Conservation (phyloP, 2,329 filamentous ascomycete genomes). For the Phaeosphaeria sp. region DNA sequence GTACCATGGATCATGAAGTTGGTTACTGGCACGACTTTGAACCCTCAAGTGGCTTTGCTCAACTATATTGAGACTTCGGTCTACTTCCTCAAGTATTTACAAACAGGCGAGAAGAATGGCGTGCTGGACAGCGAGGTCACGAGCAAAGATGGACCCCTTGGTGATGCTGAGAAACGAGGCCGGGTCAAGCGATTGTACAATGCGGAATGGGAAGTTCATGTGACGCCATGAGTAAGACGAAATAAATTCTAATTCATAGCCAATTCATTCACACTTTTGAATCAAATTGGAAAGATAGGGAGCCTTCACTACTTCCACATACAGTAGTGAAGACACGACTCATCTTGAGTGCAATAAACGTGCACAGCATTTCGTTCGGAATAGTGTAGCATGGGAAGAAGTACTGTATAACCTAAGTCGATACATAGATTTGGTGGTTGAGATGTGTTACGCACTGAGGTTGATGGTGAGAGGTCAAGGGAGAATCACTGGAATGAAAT, state of each 20-base stretch:
- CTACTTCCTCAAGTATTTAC: slow-evolving; percentile 62
- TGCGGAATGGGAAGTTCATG: slow-evolving; percentile 54
- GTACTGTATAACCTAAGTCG: too few relatives aligned
- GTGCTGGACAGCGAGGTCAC: slow-evolving; percentile 59
- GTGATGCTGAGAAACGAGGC: slow-evolving; percentile 29
- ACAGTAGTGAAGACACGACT: too few relatives aligned
- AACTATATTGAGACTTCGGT: slow-evolving; percentile 67
- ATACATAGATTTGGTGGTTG: not conserved
- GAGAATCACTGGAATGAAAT: not conserved
- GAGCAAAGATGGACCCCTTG: slow-evolving; percentile 46
- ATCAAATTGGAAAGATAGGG: too few relatives aligned
- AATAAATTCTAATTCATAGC: not conserved
- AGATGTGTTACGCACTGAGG: not conserved
- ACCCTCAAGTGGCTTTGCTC: slow-evolving; percentile 61
- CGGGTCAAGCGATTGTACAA: slow-evolving; percentile 31
- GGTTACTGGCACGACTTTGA: slow-evolving; percentile 67
- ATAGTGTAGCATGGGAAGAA: too few relatives aligned
- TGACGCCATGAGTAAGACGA: slow-evolving; percentile 36
- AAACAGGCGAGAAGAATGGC: slow-evolving; percentile 50
- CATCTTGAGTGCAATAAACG: too few relatives aligned
- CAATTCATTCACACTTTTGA: not conserved
- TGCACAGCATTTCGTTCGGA: too few relatives aligned
- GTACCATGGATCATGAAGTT: slow-evolving; percentile 66
- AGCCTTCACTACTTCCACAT: not conserved
- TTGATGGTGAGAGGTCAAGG: not conserved